Evolutionary conservation across 371 early-diverging fungal species (phyloP), one percentile per base, ranked within the genome.

Genomic region (Mucor saturninus): DNA sequence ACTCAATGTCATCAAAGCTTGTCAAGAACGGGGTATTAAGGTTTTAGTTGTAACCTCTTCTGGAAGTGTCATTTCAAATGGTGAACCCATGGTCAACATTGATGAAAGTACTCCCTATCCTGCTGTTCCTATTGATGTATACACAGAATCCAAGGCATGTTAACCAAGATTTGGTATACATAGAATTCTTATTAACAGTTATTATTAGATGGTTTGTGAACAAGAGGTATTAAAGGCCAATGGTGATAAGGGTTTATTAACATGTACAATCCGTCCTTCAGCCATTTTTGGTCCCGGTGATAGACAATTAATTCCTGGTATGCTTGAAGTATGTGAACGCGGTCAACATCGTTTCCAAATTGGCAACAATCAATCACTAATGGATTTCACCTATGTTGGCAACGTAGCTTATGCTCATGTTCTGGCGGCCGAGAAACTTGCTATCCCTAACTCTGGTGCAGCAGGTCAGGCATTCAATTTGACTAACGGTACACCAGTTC

Each of bases 231-330:
- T 96, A n/a, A 85, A 81, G 39, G 87, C 93, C 55, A 94, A 95
- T 71, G 86, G 86, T 28, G 56, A 79, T 61, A 76, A 75, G 37
- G 88, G 86, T 0, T 75, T 97, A 52, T 74, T 85, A 21, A 96
- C 96, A 9, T 86, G 89, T 45, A 83, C 92, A 0, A 68, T 97
- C 11, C 88, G 98, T 5, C 96, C 97, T 2, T 91, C 93, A 28
- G 96, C 94, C 4, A 95, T 97, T 61, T 96, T 94, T 72, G 98
- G 98, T 0, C 95, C 96, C 32, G 89, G 95, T 14, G 98, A 97
- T 72, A 80, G 87, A 56, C 96, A 95, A 69, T 71, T 84, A n/a
- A 86, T 90, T 38, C 91, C 90, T 0, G 91, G 91, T 9, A 83
- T 93, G 67, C 62, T 94, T 68, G 85, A 88, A 65, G 91, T 92